Conservation (phyloP, 352 stramenopile genomes). For the Phytopythium delawarense region DNA sequence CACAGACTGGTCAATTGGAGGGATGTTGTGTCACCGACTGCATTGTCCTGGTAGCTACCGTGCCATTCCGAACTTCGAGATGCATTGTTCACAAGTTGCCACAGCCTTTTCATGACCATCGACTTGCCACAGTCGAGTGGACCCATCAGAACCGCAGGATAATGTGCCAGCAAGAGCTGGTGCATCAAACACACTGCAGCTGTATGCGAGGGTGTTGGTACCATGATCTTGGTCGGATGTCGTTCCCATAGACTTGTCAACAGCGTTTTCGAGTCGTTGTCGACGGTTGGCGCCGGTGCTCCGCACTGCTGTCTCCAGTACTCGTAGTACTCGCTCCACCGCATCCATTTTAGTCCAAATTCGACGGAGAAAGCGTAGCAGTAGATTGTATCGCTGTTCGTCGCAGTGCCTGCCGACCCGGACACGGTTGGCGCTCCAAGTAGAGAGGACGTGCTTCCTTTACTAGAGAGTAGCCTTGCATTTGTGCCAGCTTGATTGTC, state of each 20-base stretch:
- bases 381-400: constrained; percentile 50
- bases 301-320: constrained; percentile 26
- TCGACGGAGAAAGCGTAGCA: constrained; percentile 63
- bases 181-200: constrained; percentile 40
- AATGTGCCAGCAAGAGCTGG: constrained; percentile 37
- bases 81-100: not conserved
- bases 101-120: constrained; percentile 10
- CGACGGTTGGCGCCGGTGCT: not conserved
- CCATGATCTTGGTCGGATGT: constrained; percentile 3
- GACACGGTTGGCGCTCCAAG: not conserved
- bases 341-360: constrained; percentile 70
- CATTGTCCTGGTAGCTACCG: not conserved
- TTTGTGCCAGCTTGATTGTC: not conserved
- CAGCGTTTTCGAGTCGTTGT: too few species aligned
- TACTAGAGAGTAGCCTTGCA: not conserved
- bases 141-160: constrained; percentile 36
- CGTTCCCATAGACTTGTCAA: not conserved
- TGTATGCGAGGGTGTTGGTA: constrained; percentile 33
- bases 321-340: constrained; percentile 63
- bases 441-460: not conserved
- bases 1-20: not conserved
- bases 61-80: not conserved
- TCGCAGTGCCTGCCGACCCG: not conserved
- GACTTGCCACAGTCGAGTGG: constrained; percentile 49
- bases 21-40: too few species aligned